A percentile compares a stretch with the other conserved stretches of the same genome.
phyloP scores from a whole-genome alignment of 768 basidiomycete genomes.

The Dacryopinax primogenitus region DNA sequence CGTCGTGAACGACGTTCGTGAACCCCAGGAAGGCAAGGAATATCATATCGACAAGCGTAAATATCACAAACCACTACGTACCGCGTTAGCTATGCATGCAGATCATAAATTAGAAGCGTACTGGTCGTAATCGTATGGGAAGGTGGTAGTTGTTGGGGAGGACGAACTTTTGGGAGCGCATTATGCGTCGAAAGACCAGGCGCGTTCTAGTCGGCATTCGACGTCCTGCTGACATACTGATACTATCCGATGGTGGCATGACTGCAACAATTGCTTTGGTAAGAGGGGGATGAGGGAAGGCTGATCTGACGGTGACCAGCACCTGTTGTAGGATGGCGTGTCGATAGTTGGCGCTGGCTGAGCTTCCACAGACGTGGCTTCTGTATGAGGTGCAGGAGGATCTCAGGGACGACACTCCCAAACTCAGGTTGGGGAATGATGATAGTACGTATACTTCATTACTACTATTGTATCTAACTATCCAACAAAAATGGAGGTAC shows the following conservation, averaged over 20 bases:
- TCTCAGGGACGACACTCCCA: no score
- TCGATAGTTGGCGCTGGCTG: no score
- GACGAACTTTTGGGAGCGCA: slow-evolving; percentile 54
- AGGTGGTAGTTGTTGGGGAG: slow-evolving; percentile 50
- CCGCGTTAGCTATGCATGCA: slow-evolving; percentile 15
- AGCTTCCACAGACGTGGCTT: not conserved
- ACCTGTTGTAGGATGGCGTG: not conserved
- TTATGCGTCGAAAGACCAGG: slow-evolving; percentile 21
- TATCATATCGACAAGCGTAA: slow-evolving; percentile 55
- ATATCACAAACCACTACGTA: slow-evolving; percentile 64
- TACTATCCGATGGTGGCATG: not conserved
- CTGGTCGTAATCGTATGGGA: slow-evolving; percentile 61
- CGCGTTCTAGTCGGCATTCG: not conserved
- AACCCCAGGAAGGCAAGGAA: slow-evolving; percentile 63
- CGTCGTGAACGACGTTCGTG: slow-evolving; percentile 48
- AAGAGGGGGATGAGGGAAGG: not conserved
- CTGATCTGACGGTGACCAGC: not conserved
- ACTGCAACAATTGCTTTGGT: not conserved
- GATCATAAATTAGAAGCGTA: slow-evolving; percentile 22
- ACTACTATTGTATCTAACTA: slow-evolving; percentile 7
- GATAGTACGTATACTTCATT: no score
- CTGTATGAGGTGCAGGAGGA: no score
- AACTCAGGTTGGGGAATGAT: no score
- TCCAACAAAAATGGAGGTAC: not conserved
- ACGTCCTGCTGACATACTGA: not conserved